Evolutionary conservation across 441 rosid genomes (phyloP).

Genomic region (Mallotus repandus): DNA sequence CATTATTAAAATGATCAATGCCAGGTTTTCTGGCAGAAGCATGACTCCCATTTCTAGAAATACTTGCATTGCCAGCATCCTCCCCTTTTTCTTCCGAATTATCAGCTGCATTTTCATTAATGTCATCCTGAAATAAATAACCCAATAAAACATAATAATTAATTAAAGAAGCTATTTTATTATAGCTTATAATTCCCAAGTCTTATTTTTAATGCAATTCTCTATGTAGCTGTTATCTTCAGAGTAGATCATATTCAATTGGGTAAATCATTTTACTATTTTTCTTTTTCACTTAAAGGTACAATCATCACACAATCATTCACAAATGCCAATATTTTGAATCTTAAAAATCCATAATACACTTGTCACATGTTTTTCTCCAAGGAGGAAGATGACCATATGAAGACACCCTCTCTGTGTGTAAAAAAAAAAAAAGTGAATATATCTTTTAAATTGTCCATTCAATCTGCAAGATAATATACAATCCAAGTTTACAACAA

Average conservation of each 20-base stretch:
- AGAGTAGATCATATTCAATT: not conserved
- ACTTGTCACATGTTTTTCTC: not conserved
- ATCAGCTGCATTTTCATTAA: constrained; percentile 26
- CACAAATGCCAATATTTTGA: not conserved
- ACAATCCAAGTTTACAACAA: not conserved
- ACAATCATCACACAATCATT: not conserved
- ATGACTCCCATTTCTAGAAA: constrained; percentile 19
- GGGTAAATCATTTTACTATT: not conserved
- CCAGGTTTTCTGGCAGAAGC: constrained; percentile 41
- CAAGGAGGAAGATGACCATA: not conserved
- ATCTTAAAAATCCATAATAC: not conserved
- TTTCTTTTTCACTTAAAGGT: too few species aligned
- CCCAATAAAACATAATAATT: not conserved
- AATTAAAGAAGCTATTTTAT: too few species aligned
- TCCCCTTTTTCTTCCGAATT: constrained; percentile 37
- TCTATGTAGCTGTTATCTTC: not conserved
- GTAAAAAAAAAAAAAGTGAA: not conserved
- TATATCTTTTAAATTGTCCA: not conserved
- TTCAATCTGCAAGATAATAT: not conserved
- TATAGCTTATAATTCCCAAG: too few species aligned
- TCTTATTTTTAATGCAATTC: not conserved
- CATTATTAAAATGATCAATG: constrained; percentile 63
- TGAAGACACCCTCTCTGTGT: not conserved
- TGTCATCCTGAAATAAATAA: constrained; percentile 52
- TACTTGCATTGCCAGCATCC: constrained; percentile 27